Percentiles rank a stretch among this genome's conserved stretches.
Conservation (phyloP, 164 flowering plant species). For the Liquidambar formosana region DNA sequence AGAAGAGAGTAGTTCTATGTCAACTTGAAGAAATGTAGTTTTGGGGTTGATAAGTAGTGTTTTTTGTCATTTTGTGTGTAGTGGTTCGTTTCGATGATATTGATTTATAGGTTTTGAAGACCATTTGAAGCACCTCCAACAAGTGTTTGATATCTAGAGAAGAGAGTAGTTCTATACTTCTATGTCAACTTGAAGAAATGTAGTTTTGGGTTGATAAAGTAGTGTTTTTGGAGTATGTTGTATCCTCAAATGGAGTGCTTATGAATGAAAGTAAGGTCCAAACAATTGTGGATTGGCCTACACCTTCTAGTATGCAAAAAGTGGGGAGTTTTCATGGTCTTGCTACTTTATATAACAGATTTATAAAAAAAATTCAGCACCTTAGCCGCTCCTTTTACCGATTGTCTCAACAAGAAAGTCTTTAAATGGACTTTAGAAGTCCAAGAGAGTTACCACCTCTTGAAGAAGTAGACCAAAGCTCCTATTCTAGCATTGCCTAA, state of each 20-base stretch:
- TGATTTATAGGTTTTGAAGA: not conserved
- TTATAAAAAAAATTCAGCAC: conserved; percentile 14
- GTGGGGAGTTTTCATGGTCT: conserved; percentile 24
- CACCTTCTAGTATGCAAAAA: not conserved
- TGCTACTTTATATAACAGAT: conserved; percentile 14
- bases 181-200: conserved; percentile 12
- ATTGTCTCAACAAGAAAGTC: conserved; percentile 11
- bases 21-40: too few species aligned
- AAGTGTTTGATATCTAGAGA: not conserved
- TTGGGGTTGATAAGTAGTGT: too few species aligned
- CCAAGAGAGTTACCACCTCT: not conserved
- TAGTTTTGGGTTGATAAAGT: not conserved
- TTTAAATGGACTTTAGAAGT: conserved; percentile 10
- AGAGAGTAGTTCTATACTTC: not conserved
- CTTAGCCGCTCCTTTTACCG: conserved; percentile 8
- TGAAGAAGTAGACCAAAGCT: not conserved
- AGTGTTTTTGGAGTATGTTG: conserved; percentile 13
- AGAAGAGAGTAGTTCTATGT: not conserved
- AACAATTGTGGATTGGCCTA: conserved; percentile 6
- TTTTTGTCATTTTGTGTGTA: not conserved
- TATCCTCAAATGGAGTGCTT: not conserved
- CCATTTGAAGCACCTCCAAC: conserved; percentile 7
- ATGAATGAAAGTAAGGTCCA: not conserved
- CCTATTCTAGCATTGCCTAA: conserved; percentile 1
- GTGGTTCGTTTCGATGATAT: conserved; percentile 23